Evolutionary conservation across 1,284 basidiomycete species (phyloP).

Genomic region (Acaromyces ingoldii): DNA sequence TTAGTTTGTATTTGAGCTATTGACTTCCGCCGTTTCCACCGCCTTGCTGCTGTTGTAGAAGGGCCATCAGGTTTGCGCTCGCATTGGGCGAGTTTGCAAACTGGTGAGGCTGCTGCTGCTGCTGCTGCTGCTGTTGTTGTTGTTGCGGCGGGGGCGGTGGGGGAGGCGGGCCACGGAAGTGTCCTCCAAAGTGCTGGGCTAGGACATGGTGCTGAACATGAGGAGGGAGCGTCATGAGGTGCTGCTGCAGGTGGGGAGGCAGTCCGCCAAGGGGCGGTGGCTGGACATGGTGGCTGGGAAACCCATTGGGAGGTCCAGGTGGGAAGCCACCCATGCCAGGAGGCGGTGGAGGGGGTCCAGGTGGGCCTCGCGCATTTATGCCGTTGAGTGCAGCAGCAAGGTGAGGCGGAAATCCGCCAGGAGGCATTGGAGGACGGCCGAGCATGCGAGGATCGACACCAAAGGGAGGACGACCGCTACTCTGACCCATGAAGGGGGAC

Average conservation of each 20-base stretch:
- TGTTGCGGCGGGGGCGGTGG: not conserved
- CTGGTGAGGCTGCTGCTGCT: constrained; percentile 8
- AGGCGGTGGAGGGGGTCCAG: constrained; percentile 20
- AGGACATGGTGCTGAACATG: constrained; percentile 41
- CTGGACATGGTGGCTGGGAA: no score
- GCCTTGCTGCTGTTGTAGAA: not conserved
- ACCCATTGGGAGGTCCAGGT: constrained; percentile 14
- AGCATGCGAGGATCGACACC: constrained; percentile 32
- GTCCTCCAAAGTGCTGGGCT: constrained; percentile 9
- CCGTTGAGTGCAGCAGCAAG: constrained; percentile 22
- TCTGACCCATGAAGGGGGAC: constrained; percentile 12
- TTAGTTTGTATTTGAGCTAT: no score
- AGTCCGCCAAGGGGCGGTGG: constrained; percentile 17
- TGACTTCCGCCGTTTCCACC: not conserved
- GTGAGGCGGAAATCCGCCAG: constrained; percentile 28
- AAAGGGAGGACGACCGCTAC: constrained; percentile 23
- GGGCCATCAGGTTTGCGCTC: not conserved
- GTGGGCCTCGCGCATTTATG: constrained; percentile 15
- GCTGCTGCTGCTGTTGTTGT: constrained; percentile 10
- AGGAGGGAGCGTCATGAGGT: constrained; percentile 40
- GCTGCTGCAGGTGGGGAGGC: constrained; percentile 41
- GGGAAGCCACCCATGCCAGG: constrained; percentile 14
- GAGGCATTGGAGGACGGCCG: constrained; percentile 20
- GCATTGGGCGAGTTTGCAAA: not conserved
- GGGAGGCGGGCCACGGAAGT: not conserved